These are phyloP conservation scores for Paraleonurus japonicus DNA, from an alignment of 257 asterid genomes.

Conservation along the genomic window DNA sequence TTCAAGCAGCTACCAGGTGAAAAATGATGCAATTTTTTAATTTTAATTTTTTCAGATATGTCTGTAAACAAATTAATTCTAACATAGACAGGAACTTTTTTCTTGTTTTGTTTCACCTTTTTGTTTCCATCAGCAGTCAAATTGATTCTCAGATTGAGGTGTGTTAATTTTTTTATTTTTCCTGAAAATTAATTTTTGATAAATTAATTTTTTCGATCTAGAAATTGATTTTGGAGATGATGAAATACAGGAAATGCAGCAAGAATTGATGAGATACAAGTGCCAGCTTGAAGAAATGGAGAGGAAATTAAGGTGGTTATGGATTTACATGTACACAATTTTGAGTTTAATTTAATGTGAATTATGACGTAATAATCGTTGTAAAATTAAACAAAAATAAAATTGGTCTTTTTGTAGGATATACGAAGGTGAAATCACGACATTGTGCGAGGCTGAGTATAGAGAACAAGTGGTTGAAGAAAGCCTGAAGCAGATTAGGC, in stretches of 20 bases:
- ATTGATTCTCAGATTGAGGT: constrained; percentile 76
- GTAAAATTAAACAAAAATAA: background rate
- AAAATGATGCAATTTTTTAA: background rate
- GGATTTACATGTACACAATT: background rate
- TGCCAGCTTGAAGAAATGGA: constrained; percentile 68
- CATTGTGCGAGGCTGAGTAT: constrained; percentile 66
- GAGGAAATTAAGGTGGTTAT: constrained; percentile 55
- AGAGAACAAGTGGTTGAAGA: constrained; percentile 75
- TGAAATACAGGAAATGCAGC: constrained; percentile 66
- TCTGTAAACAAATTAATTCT: background rate
- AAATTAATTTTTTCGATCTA: background rate
- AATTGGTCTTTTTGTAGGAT: constrained; percentile 33
- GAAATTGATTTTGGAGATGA: background rate
- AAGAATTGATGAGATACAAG: constrained; percentile 58
- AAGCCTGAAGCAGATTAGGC: constrained; percentile 59
- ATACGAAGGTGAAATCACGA: constrained; percentile 65
- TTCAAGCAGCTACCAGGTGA: constrained; percentile 56
- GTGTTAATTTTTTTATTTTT: background rate
- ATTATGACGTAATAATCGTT: background rate
- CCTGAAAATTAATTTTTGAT: background rate
- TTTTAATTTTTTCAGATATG: background rate
- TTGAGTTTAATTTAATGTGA: background rate
- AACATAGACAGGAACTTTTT: background rate
- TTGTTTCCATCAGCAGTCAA: constrained; percentile 48
- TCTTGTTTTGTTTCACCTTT: background rate